These are phyloP conservation scores for Xylariaceae sp. DNA, from an alignment of 2,329 filamentous ascomycete species.

Conservation along the genomic window DNA sequence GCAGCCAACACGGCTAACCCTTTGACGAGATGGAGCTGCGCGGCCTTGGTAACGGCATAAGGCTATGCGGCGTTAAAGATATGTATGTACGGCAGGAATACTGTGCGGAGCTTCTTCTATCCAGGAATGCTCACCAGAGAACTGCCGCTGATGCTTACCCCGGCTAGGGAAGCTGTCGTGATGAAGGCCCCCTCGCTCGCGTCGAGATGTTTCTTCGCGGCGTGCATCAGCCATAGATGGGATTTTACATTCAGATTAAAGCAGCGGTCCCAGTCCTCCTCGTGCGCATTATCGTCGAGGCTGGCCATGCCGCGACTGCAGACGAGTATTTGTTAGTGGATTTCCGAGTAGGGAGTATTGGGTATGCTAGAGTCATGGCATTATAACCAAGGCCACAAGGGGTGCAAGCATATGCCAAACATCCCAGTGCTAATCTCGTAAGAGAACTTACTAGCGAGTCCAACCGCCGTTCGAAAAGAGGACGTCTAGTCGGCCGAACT, in stretches of 20 bases:
- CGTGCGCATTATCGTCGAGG: constrained; percentile 56
- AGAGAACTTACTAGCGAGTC: constrained; percentile 42
- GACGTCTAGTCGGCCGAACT: constrained; percentile 73
- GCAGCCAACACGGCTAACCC: constrained; percentile 55
- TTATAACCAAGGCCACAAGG: too few relatives aligned
- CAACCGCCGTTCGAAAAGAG: constrained; percentile 74
- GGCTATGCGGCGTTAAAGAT: constrained; percentile 47
- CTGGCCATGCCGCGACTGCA: constrained; percentile 44
- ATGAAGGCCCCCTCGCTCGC: constrained; percentile 63
- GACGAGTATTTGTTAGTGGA: constrained; percentile 1
- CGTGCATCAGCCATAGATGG: constrained; percentile 62
- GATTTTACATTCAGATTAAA: constrained; percentile 66
- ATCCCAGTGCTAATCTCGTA: constrained; percentile 7
- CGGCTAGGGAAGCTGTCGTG: constrained; percentile 65
- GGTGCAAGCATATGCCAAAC: neutral
- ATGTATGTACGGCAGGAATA: neutral
- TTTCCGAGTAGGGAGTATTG: neutral
- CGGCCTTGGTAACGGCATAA: constrained; percentile 78
- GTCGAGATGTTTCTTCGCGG: constrained; percentile 56
- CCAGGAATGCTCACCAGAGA: constrained; percentile 48
- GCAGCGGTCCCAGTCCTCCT: constrained; percentile 62
- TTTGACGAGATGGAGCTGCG: constrained; percentile 63
- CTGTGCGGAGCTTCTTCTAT: too few relatives aligned
- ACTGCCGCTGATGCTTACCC: constrained; percentile 65
- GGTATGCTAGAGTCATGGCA: too few relatives aligned